These are phyloP conservation scores for Alternaria ethzedia DNA, from an alignment of 2,329 filamentous ascomycete genomes.

Conservation along the genomic window DNA sequence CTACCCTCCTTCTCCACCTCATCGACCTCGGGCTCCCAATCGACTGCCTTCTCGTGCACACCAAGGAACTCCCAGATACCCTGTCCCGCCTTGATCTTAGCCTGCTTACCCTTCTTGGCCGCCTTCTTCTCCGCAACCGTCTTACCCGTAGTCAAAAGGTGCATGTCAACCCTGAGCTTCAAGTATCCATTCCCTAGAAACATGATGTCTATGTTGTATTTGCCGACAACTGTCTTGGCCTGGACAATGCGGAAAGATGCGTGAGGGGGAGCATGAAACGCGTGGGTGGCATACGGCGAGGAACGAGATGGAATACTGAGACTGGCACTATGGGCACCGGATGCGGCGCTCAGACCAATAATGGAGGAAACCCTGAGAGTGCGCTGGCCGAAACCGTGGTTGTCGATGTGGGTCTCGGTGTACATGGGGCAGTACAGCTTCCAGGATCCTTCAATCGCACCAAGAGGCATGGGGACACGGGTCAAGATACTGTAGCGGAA, in stretches of 20 bases:
- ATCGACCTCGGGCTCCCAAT: constrained; percentile 12
- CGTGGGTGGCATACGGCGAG: constrained; percentile 23
- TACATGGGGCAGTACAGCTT: constrained; percentile 39
- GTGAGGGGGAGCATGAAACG: constrained; percentile 34
- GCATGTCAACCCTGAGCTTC: constrained; percentile 33
- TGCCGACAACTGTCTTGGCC: constrained; percentile 29
- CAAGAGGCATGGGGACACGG: constrained; percentile 34
- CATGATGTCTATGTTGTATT: constrained; percentile 32
- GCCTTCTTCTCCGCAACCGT: constrained; percentile 11
- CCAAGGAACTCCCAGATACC: constrained; percentile 29
- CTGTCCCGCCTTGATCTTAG: constrained; percentile 16
- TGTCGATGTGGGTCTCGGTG: constrained; percentile 30
- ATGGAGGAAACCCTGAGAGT: constrained; percentile 29
- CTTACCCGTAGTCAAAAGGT: constrained; percentile 36
- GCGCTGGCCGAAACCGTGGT: constrained; percentile 36
- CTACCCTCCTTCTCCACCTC: constrained; percentile 25
- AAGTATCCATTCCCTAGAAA: constrained; percentile 42
- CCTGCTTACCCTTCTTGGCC: constrained; percentile 22
- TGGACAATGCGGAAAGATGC: constrained; percentile 32
- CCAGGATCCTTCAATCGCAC: constrained; percentile 30
- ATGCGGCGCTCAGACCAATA: constrained; percentile 20
- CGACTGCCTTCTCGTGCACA: constrained; percentile 17
- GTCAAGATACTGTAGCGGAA: constrained; percentile 25
- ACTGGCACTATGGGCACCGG: constrained; percentile 36
- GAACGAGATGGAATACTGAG: constrained; percentile 37